Percentiles rank a stretch among this genome's conserved stretches.
Evolutionary conservation across 306 rosid genomes (phyloP).

Genomic region (Dryas octopetala): DNA sequence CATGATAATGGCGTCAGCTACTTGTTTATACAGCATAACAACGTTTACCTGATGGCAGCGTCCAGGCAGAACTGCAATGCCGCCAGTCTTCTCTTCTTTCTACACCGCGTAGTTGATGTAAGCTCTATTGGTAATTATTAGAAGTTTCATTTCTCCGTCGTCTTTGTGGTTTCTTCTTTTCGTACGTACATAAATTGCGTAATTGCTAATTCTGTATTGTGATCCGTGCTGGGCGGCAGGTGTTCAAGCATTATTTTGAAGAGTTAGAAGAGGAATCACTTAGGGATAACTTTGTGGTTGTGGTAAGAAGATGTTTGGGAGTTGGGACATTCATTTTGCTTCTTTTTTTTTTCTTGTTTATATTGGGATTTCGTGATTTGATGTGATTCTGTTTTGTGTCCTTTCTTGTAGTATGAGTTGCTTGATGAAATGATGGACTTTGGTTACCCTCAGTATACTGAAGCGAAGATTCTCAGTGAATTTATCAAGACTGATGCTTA

Average conservation of each 20-base stretch:
- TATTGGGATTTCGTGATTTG: background rate
- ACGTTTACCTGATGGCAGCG: constrained; percentile 85
- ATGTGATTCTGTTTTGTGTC: constrained; percentile 13
- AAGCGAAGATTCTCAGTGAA: constrained; percentile 93
- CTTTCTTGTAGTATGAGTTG: constrained; percentile 70
- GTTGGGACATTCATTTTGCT: background rate
- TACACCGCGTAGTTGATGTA: constrained; percentile 90
- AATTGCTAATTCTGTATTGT: background rate
- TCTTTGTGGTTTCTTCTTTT: background rate
- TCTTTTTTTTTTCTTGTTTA: constrained; percentile 1
- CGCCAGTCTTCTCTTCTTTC: constrained; percentile 88
- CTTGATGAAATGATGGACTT: constrained; percentile 99
- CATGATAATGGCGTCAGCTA: constrained; percentile 83
- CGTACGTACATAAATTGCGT: background rate
- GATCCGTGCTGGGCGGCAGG: constrained; percentile 48
- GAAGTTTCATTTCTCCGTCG: background rate
- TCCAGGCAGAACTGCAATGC: constrained; percentile 98
- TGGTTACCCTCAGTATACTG: constrained; percentile 95
- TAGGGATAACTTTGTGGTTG: constrained; percentile 97
- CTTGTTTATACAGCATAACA: constrained; percentile 94
- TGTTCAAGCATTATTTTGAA: constrained; percentile 94
- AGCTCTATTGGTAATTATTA: constrained; percentile 35
- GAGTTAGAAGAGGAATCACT: constrained; percentile 96
- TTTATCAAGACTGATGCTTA: constrained; percentile 99
- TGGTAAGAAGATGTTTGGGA: constrained; percentile 50